Conservation (phyloP, 2,329 filamentous ascomycete genomes). For the Aspergillus sp. region DNA sequence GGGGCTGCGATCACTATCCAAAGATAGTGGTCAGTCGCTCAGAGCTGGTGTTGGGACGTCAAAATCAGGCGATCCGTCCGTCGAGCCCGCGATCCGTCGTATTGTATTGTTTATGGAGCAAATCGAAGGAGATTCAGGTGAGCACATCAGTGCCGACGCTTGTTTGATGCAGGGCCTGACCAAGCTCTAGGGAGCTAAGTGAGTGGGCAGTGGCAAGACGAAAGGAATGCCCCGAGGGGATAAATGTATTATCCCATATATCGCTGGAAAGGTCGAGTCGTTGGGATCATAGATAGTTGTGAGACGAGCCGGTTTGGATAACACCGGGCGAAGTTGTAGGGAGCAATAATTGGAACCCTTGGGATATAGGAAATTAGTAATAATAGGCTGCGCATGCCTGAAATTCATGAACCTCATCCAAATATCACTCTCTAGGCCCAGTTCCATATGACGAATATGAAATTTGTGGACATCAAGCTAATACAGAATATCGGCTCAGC, state of each 20-base stretch:
- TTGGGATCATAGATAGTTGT: background rate
- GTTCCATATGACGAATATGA: background rate
- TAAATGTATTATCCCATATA: background rate
- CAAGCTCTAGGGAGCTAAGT: background rate
- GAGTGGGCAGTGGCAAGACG: background rate
- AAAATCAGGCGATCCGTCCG: slow-evolving; percentile 21
- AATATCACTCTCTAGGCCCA: background rate
- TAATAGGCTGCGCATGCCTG: background rate
- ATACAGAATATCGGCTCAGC: background rate
- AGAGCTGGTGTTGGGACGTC: slow-evolving; percentile 11
- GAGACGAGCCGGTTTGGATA: background rate
- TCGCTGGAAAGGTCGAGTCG: background rate
- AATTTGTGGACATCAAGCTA: background rate
- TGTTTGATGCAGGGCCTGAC: background rate
- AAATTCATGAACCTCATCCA: background rate
- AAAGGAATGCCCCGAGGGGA: background rate
- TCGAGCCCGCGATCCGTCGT: slow-evolving; percentile 24
- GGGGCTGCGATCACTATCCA: slow-evolving; percentile 15
- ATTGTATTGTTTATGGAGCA: slow-evolving; percentile 25
- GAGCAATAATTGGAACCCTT: background rate
- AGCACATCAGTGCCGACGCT: background rate
- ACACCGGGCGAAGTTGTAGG: background rate
- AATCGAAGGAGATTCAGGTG: slow-evolving; percentile 19
- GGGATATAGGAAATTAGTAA: background rate
- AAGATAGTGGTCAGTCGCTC: slow-evolving; percentile 13